Base-by-base conservation (phyloP, 73 alveolate genomes). In the Paramecium biaurelia region DNA sequence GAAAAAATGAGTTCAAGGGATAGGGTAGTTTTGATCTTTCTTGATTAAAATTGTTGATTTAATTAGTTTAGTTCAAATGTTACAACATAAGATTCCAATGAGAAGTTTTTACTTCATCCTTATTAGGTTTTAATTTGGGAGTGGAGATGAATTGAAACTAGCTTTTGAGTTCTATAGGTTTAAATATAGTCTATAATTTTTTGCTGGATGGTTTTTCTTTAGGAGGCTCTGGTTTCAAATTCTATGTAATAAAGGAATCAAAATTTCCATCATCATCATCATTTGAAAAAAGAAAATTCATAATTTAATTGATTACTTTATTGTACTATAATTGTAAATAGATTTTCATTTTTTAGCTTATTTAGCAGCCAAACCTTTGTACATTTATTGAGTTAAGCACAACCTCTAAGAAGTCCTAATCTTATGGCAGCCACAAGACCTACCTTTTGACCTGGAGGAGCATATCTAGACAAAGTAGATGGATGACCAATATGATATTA, bases 381-480 rank as follows among this genome's bases (percentile, higher is more conserved):
- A 2, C 8, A 42, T 42, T 11, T 43, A 43, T 43, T 43, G 57
- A 43, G 57, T 43, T 11, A 9, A 5, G 57, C 1, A 2, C 23
- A 14, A 43, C 23, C 23, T 43, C 57, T 96, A 58, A 97, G 89
- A 38, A 94, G 94, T 63, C 98, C 98, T 85, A 98, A 95, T 94
- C 99, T 92, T 88, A 96, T 94, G 92, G 98, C 98, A 76, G 99
- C 98, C 49, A 95, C 88, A 74, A 96, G 96, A 93, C 99, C 98
- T 67, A 95, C 99, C 97, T 97, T 97, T 92, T 95, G 87, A 67
- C 99, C 99, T 76, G 93, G 96, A 63, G 99, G 97, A 72, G 98
- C 97, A 86, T 92, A 95, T 94, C 99, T 95, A 34, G 97, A 86
- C 68, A 97, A 95, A 24, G 99, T 96, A 63, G 99, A 93, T 56